These are phyloP conservation scores for Xylona heveae DNA, from an alignment of 495 filamentous ascomycete species.

Conservation along the genomic window DNA sequence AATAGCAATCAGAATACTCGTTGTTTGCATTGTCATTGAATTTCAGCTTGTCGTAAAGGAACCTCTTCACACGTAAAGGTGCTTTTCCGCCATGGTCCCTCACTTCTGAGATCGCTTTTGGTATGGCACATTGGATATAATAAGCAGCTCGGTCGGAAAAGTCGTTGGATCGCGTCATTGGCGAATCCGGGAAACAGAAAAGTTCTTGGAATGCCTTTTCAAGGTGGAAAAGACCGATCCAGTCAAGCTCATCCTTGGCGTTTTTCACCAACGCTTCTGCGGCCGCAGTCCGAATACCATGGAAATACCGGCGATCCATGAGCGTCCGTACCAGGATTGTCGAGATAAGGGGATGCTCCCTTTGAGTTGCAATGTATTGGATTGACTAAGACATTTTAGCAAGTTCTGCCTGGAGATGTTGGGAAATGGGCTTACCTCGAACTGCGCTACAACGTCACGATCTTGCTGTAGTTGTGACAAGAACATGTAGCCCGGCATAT, in stretches of 20 bases:
- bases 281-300: slow-evolving; percentile 72
- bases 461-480: slow-evolving; percentile 94
- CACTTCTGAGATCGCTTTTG: slow-evolving; percentile 55
- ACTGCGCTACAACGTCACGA: slow-evolving; percentile 83
- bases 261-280: slow-evolving; percentile 52
- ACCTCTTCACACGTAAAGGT: slow-evolving; percentile 49
- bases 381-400: slow-evolving; percentile 24
- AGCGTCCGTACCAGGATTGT: slow-evolving; percentile 73
- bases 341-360: slow-evolving; percentile 51
- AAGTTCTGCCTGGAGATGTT: background rate
- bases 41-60: slow-evolving; percentile 69
- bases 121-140: slow-evolving; percentile 60
- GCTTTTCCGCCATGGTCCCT: slow-evolving; percentile 56
- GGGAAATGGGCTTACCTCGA: slow-evolving; percentile 36
- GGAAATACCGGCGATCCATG: slow-evolving; percentile 82
- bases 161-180: slow-evolving; percentile 68
- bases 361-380: slow-evolving; percentile 34
- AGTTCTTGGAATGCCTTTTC: slow-evolving; percentile 66
- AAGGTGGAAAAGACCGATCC: slow-evolving; percentile 69
- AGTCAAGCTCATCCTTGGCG: slow-evolving; percentile 43
- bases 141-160: slow-evolving; percentile 72
- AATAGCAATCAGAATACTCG: slow-evolving; percentile 66
- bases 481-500: slow-evolving; percentile 89
- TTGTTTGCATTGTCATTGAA: slow-evolving; percentile 91
- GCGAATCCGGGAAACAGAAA: slow-evolving; percentile 56